phyloP scores from a whole-genome alignment of 306 rosid species.

The Casuarina glauca region DNA sequence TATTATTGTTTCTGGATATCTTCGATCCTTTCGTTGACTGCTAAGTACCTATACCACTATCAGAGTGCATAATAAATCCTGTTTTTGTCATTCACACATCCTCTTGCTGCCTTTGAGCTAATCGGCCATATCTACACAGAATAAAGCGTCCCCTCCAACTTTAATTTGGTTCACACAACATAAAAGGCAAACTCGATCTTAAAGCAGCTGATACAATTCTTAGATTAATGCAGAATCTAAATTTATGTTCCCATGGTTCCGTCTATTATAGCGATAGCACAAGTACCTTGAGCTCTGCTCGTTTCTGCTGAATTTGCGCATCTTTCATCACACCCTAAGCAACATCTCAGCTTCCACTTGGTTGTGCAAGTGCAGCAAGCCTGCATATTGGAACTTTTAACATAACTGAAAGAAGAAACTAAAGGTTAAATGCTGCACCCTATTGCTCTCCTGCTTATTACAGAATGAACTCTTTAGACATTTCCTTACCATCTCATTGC shows the following conservation, averaged over 20 bases:
- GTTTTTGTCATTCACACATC: neutral
- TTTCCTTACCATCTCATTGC: neutral
- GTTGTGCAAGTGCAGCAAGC: no score
- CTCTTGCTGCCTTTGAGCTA: neutral
- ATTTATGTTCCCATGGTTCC: neutral
- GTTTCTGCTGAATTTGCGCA: neutral
- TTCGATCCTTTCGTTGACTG: no score
- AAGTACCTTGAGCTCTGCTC: neutral
- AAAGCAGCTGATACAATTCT: neutral
- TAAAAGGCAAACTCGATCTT: neutral
- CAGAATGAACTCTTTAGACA: no score
- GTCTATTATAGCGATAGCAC: neutral
- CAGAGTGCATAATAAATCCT: neutral
- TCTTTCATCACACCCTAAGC: neutral
- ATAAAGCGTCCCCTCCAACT: neutral
- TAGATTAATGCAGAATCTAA: neutral
- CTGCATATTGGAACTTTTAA: no score
- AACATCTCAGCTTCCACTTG: no score
- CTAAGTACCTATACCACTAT: no score
- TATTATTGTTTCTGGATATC: no score
- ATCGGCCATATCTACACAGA: neutral
- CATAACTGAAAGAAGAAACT: neutral
- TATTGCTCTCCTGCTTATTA: neutral
- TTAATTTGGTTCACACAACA: neutral
- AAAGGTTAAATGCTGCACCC: neutral